Percentiles rank a stretch among this genome's conserved stretches.
phyloP scores from a whole-genome alignment of 1,284 basidiomycete genomes.

The Boletellus deceptivus region DNA sequence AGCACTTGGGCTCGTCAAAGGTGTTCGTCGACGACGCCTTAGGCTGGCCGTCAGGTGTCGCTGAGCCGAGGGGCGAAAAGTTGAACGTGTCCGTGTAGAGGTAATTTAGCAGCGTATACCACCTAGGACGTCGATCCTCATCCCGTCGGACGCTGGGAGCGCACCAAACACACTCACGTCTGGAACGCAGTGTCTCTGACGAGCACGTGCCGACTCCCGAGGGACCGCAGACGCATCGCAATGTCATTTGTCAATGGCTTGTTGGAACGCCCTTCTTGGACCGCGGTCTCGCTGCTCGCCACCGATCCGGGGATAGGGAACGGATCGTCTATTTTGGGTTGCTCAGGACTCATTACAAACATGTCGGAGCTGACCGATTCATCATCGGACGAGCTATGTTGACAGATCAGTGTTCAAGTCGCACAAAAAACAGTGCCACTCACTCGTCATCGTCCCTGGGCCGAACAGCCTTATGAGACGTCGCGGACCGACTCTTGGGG shows the following conservation, averaged over 20 bases:
- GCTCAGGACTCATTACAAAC: conserved; percentile 20
- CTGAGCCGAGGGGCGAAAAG: conserved; percentile 23
- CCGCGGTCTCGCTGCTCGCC: conserved; percentile 7
- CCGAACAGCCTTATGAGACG: not conserved
- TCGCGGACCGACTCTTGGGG: not conserved
- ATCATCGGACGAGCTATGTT: conserved; percentile 9
- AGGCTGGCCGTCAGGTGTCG: too few species aligned
- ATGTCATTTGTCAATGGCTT: not conserved
- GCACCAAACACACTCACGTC: conserved; percentile 16
- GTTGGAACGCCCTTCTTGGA: not conserved
- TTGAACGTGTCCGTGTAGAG: conserved; percentile 23
- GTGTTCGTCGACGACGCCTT: too few species aligned
- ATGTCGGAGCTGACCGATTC: conserved; percentile 19
- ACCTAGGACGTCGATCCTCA: conserved; percentile 12
- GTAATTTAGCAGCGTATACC: conserved; percentile 28
- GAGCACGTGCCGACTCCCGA: conserved; percentile 20
- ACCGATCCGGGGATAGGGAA: not conserved
- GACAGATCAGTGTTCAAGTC: not conserved
- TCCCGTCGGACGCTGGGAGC: too few species aligned
- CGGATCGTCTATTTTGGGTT: not conserved
- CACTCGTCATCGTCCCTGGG: conserved; percentile 1
- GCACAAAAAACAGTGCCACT: not conserved
- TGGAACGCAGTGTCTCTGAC: conserved; percentile 30
- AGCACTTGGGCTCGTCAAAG: conserved; percentile 19
- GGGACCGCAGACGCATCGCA: conserved; percentile 4